A percentile compares a stretch with the other conserved stretches of the same genome.
phyloP scores from a whole-genome alignment of 371 early-diverging fungal species.

The Batrachochytrium dendrobatidis region DNA sequence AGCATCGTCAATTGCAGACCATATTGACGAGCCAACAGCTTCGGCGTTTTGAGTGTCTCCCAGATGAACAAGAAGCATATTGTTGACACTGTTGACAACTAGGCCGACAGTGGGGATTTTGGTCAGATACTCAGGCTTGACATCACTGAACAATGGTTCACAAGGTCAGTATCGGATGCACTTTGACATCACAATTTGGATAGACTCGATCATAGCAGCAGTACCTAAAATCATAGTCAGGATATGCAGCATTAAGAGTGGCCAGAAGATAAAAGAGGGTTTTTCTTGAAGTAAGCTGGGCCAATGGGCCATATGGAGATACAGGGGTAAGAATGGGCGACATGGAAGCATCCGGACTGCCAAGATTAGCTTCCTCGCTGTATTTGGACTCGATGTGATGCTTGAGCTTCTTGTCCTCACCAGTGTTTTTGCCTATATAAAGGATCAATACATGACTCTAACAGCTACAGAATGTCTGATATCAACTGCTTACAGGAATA shows the following conservation, averaged over 20 bases:
- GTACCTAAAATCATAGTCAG: conserved; percentile 91
- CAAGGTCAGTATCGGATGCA: too few relatives aligned
- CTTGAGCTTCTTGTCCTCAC: conserved; percentile 80
- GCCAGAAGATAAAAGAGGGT: conserved; percentile 86
- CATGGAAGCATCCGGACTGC: conserved; percentile 32
- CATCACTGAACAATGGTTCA: conserved; percentile 51
- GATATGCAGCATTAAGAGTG: conserved; percentile 86
- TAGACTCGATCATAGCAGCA: too few relatives aligned
- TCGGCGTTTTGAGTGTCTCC: conserved; percentile 54
- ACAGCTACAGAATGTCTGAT: too few relatives aligned
- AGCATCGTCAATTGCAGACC: conserved; percentile 77
- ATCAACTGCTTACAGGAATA: conserved; percentile 82
- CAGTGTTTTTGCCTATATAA: conserved; percentile 89
- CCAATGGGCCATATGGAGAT: conserved; percentile 80
- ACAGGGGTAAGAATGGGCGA: conserved; percentile 49
- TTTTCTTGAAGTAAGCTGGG: conserved; percentile 54
- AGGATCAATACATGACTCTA: too few relatives aligned
- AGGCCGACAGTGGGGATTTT: conserved; percentile 63
- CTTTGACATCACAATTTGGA: too few relatives aligned
- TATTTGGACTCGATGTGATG: conserved; percentile 74
- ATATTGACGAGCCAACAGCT: conserved; percentile 45
- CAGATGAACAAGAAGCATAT: conserved; percentile 66
- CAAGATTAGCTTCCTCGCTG: conserved; percentile 38
- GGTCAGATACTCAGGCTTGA: conserved; percentile 78
- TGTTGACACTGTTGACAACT: conserved; percentile 76